Evolutionary conservation across 768 basidiomycete species (phyloP), one percentile per base, ranked within the genome.

Genomic region (Psilocybe azurescens): DNA sequence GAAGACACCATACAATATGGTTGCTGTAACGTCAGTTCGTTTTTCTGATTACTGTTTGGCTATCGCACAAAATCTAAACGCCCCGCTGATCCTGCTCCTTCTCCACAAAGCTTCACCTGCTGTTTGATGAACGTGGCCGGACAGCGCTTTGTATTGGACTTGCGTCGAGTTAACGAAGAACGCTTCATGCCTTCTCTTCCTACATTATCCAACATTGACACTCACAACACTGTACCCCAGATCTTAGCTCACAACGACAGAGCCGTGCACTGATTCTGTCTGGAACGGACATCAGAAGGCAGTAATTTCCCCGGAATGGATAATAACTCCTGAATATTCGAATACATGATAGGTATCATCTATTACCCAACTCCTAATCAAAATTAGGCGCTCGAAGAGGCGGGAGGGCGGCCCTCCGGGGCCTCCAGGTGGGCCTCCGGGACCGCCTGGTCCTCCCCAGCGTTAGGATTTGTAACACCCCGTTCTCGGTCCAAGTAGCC

Each of bases 61-160:
- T 20, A 39, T 46, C 36, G 9, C 3, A 3, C 5, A 36, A 5
- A 16, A 33, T 20, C 32, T 18, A 47, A 20, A 16, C 10, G 8
- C 44, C 2, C 24, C 24, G 2, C 24, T 24, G 24, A 24, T 24
- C 24, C 24, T 24, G 24, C 24, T 24, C 24, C 24, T 24, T 24
- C 24, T 2, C 24, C 24, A 2, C 16, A 18, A n/a, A 70, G 67
- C 6, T 68, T 68, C 38, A 63, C 56, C 30, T 66, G 58, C 41
- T 64, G 67, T 50, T 44, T 67, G 3, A 32, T 59, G 16, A 67
- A 65, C 44, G 51, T 71, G 10, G 66, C 62, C 7, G 66, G 67
- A 9, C 69, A 70, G 50, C 56, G 66, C 14, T 63, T 69, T 47
- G 69, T 70, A 30, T 49, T 69, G 52, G 64, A 69, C 24, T 51